Base-by-base conservation (phyloP, 2,329 filamentous ascomycete genomes). In the Xylariales sp. region DNA sequence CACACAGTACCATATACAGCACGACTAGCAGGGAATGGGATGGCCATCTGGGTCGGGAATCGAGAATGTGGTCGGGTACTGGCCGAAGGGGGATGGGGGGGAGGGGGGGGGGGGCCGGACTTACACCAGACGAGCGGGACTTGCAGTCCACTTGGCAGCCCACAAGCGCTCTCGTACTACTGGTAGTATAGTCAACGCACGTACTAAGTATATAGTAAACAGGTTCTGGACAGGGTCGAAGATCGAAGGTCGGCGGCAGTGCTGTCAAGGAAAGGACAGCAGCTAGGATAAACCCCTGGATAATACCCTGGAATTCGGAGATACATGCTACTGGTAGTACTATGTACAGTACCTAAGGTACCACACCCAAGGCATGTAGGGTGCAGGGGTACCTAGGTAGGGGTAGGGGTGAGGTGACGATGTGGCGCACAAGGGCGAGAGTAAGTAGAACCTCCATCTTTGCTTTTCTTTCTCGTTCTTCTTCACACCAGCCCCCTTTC, bases 131-230 rank as follows among this genome's bases (percentile, higher is more conserved):
- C 12, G 10, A 12, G 12, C 39, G 23, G 23, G 23, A 23, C 39
- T 4, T 46, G 50, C 53, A 60, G 16, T 43, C 66, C 53, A 68
- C 67, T 50, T 63, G 28, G 59, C 63, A 65, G 63, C 54, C 36
- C 59, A 45, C 43, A 62, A 49, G 57, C 34, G 46, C 57, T 41
- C 34, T 30, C 57, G 14, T 14, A 41, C 23, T 23, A 23, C 23
- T 23, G 2, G 23, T 23, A 23, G 23, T 23, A 23, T 23, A 23
- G 23, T 23, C 23, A 23, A 23, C 23, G 23, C 2, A 23, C 23
- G 23, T 23, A 23, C 23, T 23, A 1, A 23, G 12, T 32, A n/a
- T n/a, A n/a, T n/a, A 30, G 18, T 48, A 30, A n/a, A 55, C 49
- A 36, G 50, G 23, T 23, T 23, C 23, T 23, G 23, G 12, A 39